phyloP scores from a whole-genome alignment of 2,329 filamentous ascomycete genomes.

The Aspergillus sp. region DNA sequence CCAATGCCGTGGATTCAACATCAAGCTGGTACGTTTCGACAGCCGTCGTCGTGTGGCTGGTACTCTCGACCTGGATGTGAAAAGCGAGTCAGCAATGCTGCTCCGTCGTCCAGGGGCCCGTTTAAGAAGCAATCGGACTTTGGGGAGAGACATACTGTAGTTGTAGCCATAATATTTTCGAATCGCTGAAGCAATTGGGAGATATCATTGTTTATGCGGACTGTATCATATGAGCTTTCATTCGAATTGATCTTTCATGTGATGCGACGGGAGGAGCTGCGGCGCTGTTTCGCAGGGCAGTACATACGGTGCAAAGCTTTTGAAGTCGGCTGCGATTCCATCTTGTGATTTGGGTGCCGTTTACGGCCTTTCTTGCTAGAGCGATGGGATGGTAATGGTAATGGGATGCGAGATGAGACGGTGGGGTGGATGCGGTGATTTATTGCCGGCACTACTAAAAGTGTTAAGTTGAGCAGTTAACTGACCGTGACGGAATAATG shows the following conservation, averaged over 20 bases:
- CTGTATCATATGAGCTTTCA: constrained; percentile 23
- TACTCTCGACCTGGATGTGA: constrained; percentile 44
- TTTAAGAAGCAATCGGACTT: neutral
- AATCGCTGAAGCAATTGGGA: constrained; percentile 53
- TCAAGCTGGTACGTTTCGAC: constrained; percentile 59
- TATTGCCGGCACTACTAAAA: constrained; percentile 16
- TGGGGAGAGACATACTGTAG: constrained; percentile 42
- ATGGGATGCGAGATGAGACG: constrained; percentile 4
- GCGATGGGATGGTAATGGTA: neutral
- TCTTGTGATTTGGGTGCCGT: constrained; percentile 13
- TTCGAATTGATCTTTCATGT: neutral
- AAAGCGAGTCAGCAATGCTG: neutral
- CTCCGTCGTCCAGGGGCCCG: too few relatives aligned
- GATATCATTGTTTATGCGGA: constrained; percentile 46
- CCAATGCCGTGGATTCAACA: constrained; percentile 59
- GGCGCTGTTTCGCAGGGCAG: neutral
- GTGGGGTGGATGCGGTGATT: constrained; percentile 13
- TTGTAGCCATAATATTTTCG: constrained; percentile 55
- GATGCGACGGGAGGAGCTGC: neutral
- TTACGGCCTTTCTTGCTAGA: neutral
- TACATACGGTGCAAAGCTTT: constrained; percentile 20
- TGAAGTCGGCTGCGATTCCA: constrained; percentile 32
- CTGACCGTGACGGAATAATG: too few relatives aligned
- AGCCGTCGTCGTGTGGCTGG: constrained; percentile 56
- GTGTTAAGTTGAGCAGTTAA: too few relatives aligned